Percentiles rank a stretch among this genome's conserved stretches.
phyloP scores from a whole-genome alignment of 768 basidiomycete species.

The Pleurotus platypus region DNA sequence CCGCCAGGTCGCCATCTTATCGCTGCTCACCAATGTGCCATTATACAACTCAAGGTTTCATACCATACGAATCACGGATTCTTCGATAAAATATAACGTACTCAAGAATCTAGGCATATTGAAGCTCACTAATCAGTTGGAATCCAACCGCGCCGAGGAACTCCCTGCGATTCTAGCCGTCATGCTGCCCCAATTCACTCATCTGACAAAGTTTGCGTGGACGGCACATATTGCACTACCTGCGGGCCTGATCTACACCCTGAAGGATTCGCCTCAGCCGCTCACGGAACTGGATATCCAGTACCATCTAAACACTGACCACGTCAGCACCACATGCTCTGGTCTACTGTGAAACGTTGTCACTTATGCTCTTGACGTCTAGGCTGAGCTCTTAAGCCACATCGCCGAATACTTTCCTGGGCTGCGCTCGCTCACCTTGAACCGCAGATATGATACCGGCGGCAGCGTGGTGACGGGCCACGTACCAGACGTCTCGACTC shows the following conservation, averaged over 20 bases:
- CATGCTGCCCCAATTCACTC: neutral
- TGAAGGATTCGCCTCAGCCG: neutral
- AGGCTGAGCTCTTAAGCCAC: neutral
- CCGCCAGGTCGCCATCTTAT: neutral
- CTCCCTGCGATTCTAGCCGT: neutral
- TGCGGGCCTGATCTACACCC: neutral
- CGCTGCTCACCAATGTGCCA: neutral
- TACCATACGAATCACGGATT: neutral
- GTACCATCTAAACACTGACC: neutral
- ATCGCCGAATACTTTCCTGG: neutral
- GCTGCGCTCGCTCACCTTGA: neutral
- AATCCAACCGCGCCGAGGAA: neutral
- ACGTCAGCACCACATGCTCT: neutral
- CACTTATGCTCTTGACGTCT: neutral
- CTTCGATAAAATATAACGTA: neutral
- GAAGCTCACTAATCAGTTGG: neutral
- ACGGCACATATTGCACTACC: neutral
- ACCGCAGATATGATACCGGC: neutral
- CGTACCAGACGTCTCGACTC: neutral
- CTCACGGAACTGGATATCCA: neutral
- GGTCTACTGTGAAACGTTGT: neutral
- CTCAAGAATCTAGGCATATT: conserved; percentile 1
- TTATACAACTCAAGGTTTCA: neutral
- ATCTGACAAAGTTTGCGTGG: neutral
- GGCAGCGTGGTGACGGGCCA: neutral